Percentiles rank a stretch among this genome's conserved stretches.
Evolutionary conservation across 2,329 filamentous ascomycete genomes (phyloP).

Genomic region (Claviceps maximensis): DNA sequence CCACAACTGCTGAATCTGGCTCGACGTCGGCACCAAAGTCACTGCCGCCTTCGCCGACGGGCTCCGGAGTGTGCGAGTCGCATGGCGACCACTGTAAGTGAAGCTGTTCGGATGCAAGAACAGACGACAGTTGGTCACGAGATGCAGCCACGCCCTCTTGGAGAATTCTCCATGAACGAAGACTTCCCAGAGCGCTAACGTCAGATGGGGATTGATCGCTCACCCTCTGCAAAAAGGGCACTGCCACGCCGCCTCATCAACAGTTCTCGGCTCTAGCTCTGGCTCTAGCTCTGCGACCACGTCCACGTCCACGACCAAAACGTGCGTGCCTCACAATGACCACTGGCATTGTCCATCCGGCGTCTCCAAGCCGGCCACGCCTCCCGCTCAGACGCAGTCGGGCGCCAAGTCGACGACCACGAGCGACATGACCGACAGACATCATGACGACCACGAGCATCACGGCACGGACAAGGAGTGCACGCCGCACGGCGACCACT

Average conservation of each 20-base stretch:
- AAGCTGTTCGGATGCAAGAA: neutral
- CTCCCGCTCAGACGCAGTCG: constrained; percentile 4
- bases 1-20: neutral
- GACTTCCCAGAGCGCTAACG: neutral
- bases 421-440: neutral
- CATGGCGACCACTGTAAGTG: constrained; percentile 9
- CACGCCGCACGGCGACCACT: constrained; percentile 6
- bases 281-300: constrained; percentile 1
- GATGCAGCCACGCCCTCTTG: too few species aligned
- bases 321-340: constrained; percentile 7
- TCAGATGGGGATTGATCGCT: neutral
- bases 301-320: neutral
- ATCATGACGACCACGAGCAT: constrained; percentile 1
- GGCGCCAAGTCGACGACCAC: neutral
- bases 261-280: neutral
- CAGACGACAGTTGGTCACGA: neutral
- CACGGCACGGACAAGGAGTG: constrained; percentile 6
- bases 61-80: constrained; percentile 8
- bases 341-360: constrained; percentile 9
- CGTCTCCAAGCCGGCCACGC: constrained; percentile 6
- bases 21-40: neutral
- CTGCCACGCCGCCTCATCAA: constrained; percentile 6
- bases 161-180: neutral
- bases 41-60: constrained; percentile 10
- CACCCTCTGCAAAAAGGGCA: constrained; percentile 4